phyloP scores from a whole-genome alignment of 805 yeast genomes.

The Kazachstania psychrophila region DNA sequence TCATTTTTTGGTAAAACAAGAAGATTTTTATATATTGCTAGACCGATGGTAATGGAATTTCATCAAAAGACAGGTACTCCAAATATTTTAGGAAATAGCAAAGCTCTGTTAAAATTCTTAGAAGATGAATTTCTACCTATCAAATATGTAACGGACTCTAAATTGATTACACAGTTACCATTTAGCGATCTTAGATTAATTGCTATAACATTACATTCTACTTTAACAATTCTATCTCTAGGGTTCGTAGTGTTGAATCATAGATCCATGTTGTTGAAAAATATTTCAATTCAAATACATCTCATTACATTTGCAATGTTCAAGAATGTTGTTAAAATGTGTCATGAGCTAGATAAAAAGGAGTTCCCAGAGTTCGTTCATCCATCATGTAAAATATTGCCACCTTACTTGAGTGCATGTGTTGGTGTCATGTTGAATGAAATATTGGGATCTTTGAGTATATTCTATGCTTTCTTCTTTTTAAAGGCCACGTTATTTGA shows the following conservation, averaged over 20 bases:
- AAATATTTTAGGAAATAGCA: constrained; percentile 4
- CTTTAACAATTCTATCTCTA: constrained; percentile 10
- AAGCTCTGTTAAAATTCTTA: constrained; percentile 2
- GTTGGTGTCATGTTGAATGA: not conserved
- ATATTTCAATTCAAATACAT: constrained; percentile 7
- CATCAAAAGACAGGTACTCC: constrained; percentile 9
- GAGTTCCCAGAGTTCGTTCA: constrained; percentile 12
- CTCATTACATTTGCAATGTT: constrained; percentile 13
- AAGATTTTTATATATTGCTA: constrained; percentile 11
- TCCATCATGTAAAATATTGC: constrained; percentile 3
- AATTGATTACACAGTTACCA: constrained; percentile 3
- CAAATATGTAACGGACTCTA: constrained; percentile 6
- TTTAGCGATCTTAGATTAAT: constrained; percentile 3
- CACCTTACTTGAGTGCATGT: constrained; percentile 15
- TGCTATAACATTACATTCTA: constrained; percentile 1
- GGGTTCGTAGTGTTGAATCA: constrained; percentile 11
- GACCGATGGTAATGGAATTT: constrained; percentile 12
- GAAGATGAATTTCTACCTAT: constrained; percentile 13
- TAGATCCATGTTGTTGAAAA: constrained; percentile 6
- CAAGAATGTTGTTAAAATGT: constrained; percentile 7
- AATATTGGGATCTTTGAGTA: not conserved
- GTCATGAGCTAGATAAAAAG: constrained; percentile 14
- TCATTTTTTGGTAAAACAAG: constrained; percentile 9
- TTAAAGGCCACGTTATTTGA: constrained; percentile 8
- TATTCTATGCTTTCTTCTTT: constrained; percentile 8